Percentiles rank a stretch among this genome's conserved stretches.
Conservation (phyloP, 306 rosid genomes). For the Heteromeles arbutifolia region DNA sequence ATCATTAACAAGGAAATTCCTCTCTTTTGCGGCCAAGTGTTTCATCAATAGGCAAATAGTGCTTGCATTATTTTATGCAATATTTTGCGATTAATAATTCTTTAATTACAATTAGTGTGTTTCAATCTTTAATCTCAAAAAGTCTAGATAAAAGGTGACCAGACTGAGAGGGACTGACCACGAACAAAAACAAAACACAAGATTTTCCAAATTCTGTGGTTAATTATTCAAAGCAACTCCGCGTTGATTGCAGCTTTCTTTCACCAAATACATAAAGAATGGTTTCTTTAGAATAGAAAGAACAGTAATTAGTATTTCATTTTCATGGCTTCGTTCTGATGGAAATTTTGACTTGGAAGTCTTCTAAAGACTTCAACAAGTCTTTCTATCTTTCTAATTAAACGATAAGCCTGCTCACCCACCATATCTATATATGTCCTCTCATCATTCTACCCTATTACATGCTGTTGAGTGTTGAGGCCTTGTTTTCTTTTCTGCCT, state of each 20-base stretch:
- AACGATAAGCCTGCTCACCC: conserved; percentile 8
- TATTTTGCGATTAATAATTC: neutral
- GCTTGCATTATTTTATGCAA: neutral
- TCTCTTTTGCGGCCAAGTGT: neutral
- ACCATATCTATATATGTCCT: neutral
- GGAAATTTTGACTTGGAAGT: conserved; percentile 48
- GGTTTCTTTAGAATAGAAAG: neutral
- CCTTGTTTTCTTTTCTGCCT: neutral
- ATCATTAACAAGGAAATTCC: neutral
- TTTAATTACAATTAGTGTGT: neutral
- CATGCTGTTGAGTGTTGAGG: too few relatives aligned
- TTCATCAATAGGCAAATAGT: neutral
- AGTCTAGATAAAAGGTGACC: neutral
- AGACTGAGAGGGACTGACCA: neutral
- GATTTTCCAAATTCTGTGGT: neutral
- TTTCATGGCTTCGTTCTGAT: neutral
- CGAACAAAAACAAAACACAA: neutral
- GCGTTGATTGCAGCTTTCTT: conserved; percentile 22
- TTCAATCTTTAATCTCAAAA: neutral
- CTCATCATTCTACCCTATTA: neutral
- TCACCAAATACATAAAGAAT: neutral
- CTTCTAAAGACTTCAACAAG: conserved; percentile 30
- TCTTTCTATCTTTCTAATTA: conserved; percentile 2
- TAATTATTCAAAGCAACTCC: conserved; percentile 33
- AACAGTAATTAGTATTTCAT: neutral